Conservation (phyloP, 2,329 filamentous ascomycete species). For the Didymella pinodella region DNA sequence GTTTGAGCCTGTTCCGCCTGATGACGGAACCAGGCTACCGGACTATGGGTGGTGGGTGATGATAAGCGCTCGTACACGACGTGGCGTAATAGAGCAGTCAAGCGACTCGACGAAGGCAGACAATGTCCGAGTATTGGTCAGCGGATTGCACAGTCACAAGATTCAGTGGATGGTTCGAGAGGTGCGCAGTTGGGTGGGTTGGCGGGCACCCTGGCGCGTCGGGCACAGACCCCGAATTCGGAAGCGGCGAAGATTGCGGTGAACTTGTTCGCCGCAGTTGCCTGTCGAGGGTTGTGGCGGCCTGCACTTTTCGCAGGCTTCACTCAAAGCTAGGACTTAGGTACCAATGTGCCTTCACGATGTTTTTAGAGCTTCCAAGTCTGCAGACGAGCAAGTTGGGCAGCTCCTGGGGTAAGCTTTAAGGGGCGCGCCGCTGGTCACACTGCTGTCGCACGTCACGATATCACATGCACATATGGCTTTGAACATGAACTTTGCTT, state of each 20-base stretch:
- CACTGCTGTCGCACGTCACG: slow-evolving; percentile 11
- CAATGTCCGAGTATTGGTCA: slow-evolving; percentile 36
- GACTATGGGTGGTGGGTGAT: slow-evolving; percentile 24
- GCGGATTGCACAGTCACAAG: slow-evolving; percentile 38
- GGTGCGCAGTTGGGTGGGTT: slow-evolving; percentile 23
- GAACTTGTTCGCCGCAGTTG: slow-evolving; percentile 29
- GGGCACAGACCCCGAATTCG: slow-evolving; percentile 20
- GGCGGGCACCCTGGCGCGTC: slow-evolving; percentile 15
- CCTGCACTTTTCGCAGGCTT: slow-evolving; percentile 8
- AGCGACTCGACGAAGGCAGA: slow-evolving; percentile 19
- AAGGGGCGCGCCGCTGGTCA: slow-evolving; percentile 1
- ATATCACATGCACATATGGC: slow-evolving; percentile 3
- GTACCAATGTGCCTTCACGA: slow-evolving; percentile 2
- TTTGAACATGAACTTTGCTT: slow-evolving; percentile 1
- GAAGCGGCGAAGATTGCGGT: slow-evolving; percentile 24
- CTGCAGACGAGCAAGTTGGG: background rate
- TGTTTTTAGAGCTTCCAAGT: background rate
- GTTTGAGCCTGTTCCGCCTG: slow-evolving; percentile 47
- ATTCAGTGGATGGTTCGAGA: slow-evolving; percentile 15
- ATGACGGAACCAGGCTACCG: slow-evolving; percentile 53
- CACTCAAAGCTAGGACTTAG: background rate
- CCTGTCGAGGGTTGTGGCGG: slow-evolving; percentile 20
- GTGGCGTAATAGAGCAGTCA: slow-evolving; percentile 20
- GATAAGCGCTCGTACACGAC: slow-evolving; percentile 18
- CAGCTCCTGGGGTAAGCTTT: background rate